A percentile compares a stretch with the other conserved stretches of the same genome.
Conservation (phyloP, 306 rosid genomes). For the Prunus davidiana region DNA sequence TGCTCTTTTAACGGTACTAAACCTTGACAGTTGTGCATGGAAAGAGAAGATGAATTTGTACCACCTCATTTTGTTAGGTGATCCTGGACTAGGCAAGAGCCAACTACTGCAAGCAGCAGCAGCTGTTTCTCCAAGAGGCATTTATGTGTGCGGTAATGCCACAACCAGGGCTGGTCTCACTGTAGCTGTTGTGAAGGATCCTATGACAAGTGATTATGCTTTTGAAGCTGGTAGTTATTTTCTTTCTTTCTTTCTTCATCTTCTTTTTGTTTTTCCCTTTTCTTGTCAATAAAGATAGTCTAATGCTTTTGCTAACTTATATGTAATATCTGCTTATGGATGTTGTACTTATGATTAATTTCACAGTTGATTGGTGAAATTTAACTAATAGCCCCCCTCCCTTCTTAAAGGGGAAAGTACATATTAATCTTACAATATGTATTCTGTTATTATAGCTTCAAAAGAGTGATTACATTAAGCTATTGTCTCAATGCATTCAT, state of each 20-base stretch:
- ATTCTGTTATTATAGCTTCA: not conserved
- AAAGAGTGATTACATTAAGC: not conserved
- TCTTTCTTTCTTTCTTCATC: slow-evolving; percentile 17
- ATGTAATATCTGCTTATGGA: too few relatives aligned
- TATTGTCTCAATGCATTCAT: not conserved
- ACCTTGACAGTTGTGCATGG: slow-evolving; percentile 13
- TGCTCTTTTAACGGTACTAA: slow-evolving; percentile 27
- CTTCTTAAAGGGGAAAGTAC: not conserved
- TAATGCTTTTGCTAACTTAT: too few relatives aligned
- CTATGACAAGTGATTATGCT: slow-evolving; percentile 82
- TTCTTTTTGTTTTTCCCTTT: not conserved
- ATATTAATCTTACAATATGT: not conserved
- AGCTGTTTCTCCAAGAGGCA: slow-evolving; percentile 86
- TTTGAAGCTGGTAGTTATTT: slow-evolving; percentile 79
- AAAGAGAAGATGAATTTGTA: slow-evolving; percentile 21
- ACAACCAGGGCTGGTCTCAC: slow-evolving; percentile 86
- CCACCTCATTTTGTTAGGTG: slow-evolving; percentile 51
- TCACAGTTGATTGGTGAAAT: not conserved
- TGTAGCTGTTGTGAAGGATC: slow-evolving; percentile 88
- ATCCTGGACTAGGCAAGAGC: slow-evolving; percentile 80
- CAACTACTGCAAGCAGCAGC: slow-evolving; percentile 95
- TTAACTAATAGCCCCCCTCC: not conserved
- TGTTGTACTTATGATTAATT: too few relatives aligned
- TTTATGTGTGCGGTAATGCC: slow-evolving; percentile 91
- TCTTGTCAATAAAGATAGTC: not conserved